A percentile compares a stretch with the other conserved stretches of the same genome.
Evolutionary conservation across 148 eudicot species (phyloP).

Genomic region (Chenopodium quinoa): DNA sequence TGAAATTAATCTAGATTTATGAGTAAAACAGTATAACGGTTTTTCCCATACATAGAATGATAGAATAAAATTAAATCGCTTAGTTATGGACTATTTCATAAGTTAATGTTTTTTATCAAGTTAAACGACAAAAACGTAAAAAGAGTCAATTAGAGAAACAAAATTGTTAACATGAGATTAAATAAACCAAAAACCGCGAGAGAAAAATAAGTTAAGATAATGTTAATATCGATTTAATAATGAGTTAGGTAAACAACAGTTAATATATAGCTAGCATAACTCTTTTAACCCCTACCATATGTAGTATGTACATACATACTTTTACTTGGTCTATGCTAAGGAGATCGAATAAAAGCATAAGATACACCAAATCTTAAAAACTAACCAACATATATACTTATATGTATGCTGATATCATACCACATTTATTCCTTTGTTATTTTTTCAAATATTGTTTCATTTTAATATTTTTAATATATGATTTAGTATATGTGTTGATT

Average conservation of each 20-base stretch:
- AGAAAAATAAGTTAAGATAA: no score
- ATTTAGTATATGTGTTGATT: not conserved
- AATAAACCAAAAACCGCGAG: no score
- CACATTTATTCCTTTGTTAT: not conserved
- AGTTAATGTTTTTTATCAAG: no score
- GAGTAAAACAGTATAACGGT: not conserved
- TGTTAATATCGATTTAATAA: no score
- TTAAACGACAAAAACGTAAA: no score
- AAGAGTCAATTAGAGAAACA: no score
- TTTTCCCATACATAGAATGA: no score
- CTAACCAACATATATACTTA: not conserved
- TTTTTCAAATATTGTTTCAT: not conserved
- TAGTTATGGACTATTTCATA: no score
- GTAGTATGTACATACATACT: not conserved
- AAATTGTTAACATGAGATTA: no score
- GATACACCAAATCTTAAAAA: not conserved
- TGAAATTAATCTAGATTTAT: not conserved
- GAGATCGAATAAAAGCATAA: not conserved
- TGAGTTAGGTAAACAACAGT: not conserved
- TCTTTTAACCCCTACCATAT: not conserved
- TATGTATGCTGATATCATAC: conserved; percentile 28
- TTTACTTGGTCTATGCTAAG: conserved; percentile 25
- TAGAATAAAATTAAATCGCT: no score
- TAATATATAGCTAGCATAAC: not conserved
- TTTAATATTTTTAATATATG: no score